Conservation (phyloP, 306 rosid species). For the Fragaria ananassa region DNA sequence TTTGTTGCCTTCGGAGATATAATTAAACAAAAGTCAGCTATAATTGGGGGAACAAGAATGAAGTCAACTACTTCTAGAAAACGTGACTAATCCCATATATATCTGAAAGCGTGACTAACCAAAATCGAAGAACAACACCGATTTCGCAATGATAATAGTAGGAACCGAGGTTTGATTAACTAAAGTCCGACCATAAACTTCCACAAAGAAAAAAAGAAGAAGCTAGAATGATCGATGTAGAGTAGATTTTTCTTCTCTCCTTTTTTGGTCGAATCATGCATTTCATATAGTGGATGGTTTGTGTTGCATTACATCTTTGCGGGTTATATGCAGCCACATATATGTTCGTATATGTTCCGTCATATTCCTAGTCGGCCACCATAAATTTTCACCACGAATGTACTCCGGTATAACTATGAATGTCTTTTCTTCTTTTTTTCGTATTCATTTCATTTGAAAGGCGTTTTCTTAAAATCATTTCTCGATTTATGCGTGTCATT, state of each 20-base stretch:
- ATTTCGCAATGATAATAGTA: neutral
- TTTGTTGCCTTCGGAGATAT: too few species aligned
- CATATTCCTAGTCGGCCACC: too few species aligned
- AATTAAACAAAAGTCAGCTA: neutral
- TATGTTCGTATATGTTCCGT: too few species aligned
- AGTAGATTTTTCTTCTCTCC: neutral
- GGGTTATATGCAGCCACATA: too few species aligned
- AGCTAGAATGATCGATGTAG: neutral
- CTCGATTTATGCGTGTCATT: too few species aligned
- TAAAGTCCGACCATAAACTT: neutral
- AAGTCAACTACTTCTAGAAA: constrained; percentile 1
- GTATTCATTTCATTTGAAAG: too few species aligned
- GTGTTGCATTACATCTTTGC: neutral
- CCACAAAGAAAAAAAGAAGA: neutral
- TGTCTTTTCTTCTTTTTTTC: too few species aligned
- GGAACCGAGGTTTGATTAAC: neutral
- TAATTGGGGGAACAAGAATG: neutral
- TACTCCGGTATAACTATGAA: too few species aligned
- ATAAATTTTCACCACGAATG: too few species aligned
- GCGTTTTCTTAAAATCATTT: too few species aligned
- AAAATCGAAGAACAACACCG: neutral
- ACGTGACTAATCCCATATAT: neutral
- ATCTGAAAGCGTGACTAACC: neutral
- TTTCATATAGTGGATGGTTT: neutral
- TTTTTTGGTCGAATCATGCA: neutral